A percentile compares a stretch with the other conserved stretches of the same genome.
Evolutionary conservation across 73 alveolate species (phyloP).

Genomic region (Paramecium sonneborni): DNA sequence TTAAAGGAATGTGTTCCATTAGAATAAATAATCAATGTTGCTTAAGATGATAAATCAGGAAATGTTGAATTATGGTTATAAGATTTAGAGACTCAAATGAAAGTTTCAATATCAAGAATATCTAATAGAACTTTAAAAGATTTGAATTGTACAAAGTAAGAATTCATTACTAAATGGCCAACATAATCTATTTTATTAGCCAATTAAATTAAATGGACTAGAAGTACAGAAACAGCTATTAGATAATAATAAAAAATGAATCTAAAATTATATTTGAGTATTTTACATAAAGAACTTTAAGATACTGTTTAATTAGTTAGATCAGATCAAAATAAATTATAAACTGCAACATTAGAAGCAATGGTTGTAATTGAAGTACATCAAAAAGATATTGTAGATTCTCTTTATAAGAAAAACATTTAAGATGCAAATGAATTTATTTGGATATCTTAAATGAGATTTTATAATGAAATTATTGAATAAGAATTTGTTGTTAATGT

Average conservation of each 20-base stretch:
- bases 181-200: not conserved
- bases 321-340: conserved; percentile 73
- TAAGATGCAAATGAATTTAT: conserved; percentile 91
- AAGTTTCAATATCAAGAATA: not conserved
- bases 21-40: conserved; percentile 83
- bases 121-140: not conserved
- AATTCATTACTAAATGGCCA: conserved; percentile 18
- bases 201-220: conserved; percentile 42
- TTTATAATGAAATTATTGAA: conserved; percentile 90
- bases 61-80: conserved; percentile 95
- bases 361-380: conserved; percentile 95
- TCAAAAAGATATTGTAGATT: conserved; percentile 95
- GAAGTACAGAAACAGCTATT: conserved; percentile 89
- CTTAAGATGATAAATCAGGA: conserved; percentile 85
- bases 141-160: not conserved
- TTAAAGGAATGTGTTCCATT: conserved; percentile 88
- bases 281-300: conserved; percentile 81
- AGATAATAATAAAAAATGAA: not conserved
- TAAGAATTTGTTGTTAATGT: not conserved
- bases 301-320: conserved; percentile 94
- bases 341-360: conserved; percentile 86
- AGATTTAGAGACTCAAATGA: conserved; percentile 42
- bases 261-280: conserved; percentile 74
- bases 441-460: conserved; percentile 99
- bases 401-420: conserved; percentile 86